phyloP scores from a whole-genome alignment of 1,139 yeast genomes.

The Sugiyamaella pinicola region DNA sequence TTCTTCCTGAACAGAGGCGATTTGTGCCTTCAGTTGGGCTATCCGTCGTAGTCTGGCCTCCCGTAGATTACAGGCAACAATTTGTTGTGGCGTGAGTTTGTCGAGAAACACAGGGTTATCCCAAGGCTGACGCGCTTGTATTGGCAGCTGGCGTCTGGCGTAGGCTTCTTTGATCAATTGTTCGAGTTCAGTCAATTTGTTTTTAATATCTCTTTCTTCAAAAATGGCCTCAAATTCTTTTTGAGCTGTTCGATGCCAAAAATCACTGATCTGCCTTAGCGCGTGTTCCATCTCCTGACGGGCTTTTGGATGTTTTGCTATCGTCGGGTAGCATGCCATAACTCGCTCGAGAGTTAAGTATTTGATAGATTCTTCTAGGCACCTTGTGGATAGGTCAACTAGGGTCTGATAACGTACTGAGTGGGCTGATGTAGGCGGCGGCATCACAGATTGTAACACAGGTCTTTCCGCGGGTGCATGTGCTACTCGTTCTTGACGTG shows the following conservation, averaged over 20 bases:
- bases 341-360: constrained; percentile 63
- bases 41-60: constrained; percentile 34
- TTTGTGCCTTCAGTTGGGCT: constrained; percentile 29
- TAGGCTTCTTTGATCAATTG: constrained; percentile 60
- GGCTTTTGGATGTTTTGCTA: constrained; percentile 54
- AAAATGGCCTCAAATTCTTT: constrained; percentile 69
- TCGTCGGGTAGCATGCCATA: constrained; percentile 65
- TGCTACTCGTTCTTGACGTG: no score
- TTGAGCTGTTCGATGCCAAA: constrained; percentile 60
- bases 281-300: constrained; percentile 56
- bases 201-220: constrained; percentile 59
- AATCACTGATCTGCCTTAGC: constrained; percentile 59
- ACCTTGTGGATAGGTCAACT: constrained; percentile 59
- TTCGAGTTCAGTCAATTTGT: constrained; percentile 66
- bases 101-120: constrained; percentile 37
- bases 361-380: constrained; percentile 67
- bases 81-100: constrained; percentile 38
- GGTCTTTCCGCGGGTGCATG: no score
- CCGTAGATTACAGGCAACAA: constrained; percentile 38
- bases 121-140: constrained; percentile 17
- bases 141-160: constrained; percentile 34
- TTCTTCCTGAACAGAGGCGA: constrained; percentile 27
- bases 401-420: constrained; percentile 58
- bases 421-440: constrained; percentile 9
- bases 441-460: background rate